phyloP scores from a whole-genome alignment of 129 eudicot genomes.

The Chrysanthemum makinoi region DNA sequence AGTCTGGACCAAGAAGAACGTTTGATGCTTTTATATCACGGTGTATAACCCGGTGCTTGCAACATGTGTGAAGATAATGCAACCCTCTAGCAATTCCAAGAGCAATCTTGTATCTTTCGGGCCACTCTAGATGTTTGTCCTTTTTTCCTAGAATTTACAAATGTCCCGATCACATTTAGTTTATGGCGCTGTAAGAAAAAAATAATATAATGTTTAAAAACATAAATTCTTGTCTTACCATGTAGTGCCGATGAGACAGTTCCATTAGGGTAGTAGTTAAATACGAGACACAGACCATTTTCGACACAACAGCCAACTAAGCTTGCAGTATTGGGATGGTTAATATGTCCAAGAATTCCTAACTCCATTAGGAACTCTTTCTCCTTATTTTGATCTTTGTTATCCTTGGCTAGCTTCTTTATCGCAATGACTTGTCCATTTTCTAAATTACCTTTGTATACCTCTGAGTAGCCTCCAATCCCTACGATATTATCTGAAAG shows the following conservation, averaged over 20 bases:
- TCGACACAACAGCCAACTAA: slow-evolving; percentile 81
- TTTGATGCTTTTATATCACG: slow-evolving; percentile 96
- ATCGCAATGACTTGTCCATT: slow-evolving; percentile 69
- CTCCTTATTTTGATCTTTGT: slow-evolving; percentile 62
- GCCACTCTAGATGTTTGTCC: slow-evolving; percentile 55
- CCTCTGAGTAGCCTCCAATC: slow-evolving; percentile 91
- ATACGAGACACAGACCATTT: slow-evolving; percentile 84
- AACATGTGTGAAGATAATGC: slow-evolving; percentile 89
- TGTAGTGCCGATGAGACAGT: slow-evolving; percentile 71
- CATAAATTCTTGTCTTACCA: slow-evolving; percentile 37
- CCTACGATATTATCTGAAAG: slow-evolving; percentile 76
- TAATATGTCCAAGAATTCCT: slow-evolving; percentile 83
- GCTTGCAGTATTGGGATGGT: slow-evolving; percentile 82
- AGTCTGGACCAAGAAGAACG: slow-evolving; percentile 86
- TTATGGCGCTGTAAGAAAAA: not conserved
- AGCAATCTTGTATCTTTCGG: slow-evolving; percentile 70
- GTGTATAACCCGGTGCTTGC: slow-evolving; percentile 88
- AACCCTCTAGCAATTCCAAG: slow-evolving; percentile 81
- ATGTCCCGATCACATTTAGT: not conserved
- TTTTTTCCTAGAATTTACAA: slow-evolving; percentile 39
- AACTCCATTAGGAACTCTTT: slow-evolving; percentile 83
- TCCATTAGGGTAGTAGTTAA: slow-evolving; percentile 76
- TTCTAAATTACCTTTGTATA: slow-evolving; percentile 64
- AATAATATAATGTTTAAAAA: not conserved
- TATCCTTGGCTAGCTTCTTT: slow-evolving; percentile 76